Percentiles rank a stretch among this genome's conserved stretches.
phyloP scores from a whole-genome alignment of 2,329 filamentous ascomycete genomes.

The Leptographium flavum region DNA sequence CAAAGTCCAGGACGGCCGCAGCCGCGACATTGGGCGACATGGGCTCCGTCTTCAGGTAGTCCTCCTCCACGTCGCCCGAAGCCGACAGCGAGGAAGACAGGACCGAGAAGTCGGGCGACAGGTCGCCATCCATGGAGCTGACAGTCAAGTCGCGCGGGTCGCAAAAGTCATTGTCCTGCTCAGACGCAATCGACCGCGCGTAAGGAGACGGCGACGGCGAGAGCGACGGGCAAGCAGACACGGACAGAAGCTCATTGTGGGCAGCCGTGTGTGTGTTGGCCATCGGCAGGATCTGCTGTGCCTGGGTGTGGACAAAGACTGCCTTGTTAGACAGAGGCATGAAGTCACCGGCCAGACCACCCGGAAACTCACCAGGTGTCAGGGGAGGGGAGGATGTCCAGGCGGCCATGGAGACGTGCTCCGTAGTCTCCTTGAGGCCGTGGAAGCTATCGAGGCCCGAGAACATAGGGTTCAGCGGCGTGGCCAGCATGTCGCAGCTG shows the following conservation, averaged over 20 bases:
- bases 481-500: slow-evolving; percentile 61
- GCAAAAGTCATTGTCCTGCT: slow-evolving; percentile 71
- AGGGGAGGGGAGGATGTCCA: slow-evolving; percentile 75
- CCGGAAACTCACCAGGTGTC: slow-evolving; percentile 64
- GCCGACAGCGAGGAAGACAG: slow-evolving; percentile 46
- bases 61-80: slow-evolving; percentile 48
- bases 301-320: slow-evolving; percentile 35
- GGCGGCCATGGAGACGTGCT: slow-evolving; percentile 59
- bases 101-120: slow-evolving; percentile 48
- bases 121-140: slow-evolving; percentile 33
- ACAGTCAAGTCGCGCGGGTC: slow-evolving; percentile 85
- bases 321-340: too few species aligned
- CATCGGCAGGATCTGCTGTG: slow-evolving; percentile 24
- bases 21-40: slow-evolving; percentile 21
- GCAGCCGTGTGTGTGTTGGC: slow-evolving; percentile 28
- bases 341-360: slow-evolving; percentile 11
- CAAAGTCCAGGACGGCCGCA: slow-evolving; percentile 37
- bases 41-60: slow-evolving; percentile 31
- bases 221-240: slow-evolving; percentile 59
- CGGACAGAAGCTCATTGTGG: slow-evolving; percentile 51
- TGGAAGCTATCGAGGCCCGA: slow-evolving; percentile 55
- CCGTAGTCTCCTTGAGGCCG: slow-evolving; percentile 54
- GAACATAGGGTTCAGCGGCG: slow-evolving; percentile 70
- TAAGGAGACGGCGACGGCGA: slow-evolving; percentile 78
- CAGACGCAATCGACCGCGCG: slow-evolving; percentile 51